Evolutionary conservation across 768 basidiomycete genomes (phyloP).

Genomic region (Pleurotus citrinopileatus): DNA sequence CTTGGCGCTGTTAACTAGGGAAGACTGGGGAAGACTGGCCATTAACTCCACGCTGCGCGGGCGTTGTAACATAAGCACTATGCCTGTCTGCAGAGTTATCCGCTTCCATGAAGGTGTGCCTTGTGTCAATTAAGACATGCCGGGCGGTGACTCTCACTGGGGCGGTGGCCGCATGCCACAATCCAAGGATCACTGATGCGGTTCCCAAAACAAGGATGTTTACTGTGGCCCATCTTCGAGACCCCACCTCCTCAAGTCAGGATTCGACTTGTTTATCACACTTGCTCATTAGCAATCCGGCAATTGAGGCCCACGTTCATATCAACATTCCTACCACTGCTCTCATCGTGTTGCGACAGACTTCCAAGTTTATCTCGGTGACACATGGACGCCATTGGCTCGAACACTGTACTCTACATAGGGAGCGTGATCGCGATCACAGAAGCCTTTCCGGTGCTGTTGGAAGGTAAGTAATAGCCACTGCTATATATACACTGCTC

Average conservation of each 20-base stretch:
- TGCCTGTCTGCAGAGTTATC: background rate
- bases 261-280: background rate
- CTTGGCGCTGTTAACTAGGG: background rate
- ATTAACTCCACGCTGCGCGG: conserved; percentile 2
- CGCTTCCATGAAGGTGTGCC: conserved; percentile 1
- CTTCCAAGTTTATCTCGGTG: background rate
- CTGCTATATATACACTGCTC: background rate
- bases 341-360: background rate
- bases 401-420: background rate
- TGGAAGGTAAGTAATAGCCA: background rate
- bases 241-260: too few species aligned
- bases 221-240: too few species aligned
- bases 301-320: background rate
- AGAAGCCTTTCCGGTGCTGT: background rate
- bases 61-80: background rate
- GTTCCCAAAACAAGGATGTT: too few species aligned
- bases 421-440: background rate
- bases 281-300: background rate
- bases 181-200: background rate
- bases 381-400: conserved; percentile 3
- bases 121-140: conserved; percentile 1
- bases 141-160: conserved; percentile 1
- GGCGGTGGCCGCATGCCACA: background rate
- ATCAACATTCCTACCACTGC: background rate
- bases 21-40: background rate